These are phyloP conservation scores for Spencermartinsiella ligniputridi DNA, from an alignment of 1,139 yeast species.

Conservation along the genomic window DNA sequence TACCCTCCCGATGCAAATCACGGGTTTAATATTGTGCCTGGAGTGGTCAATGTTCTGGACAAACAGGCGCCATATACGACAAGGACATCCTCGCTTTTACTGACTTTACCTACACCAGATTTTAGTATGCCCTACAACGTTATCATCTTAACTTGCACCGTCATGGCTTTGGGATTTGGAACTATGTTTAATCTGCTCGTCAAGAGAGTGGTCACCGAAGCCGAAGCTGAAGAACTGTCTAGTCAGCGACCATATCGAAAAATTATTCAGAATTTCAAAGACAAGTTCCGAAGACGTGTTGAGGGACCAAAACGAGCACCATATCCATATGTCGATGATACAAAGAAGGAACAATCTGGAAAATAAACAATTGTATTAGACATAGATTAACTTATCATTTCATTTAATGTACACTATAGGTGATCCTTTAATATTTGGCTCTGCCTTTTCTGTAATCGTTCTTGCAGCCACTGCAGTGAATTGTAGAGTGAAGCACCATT, in stretches of 20 bases:
- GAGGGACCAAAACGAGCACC: slow-evolving; percentile 21
- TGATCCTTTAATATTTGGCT: neutral
- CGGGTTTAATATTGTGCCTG: slow-evolving; percentile 93
- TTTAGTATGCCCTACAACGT: slow-evolving; percentile 99
- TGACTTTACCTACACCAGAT: slow-evolving; percentile 94
- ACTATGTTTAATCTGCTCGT: slow-evolving; percentile 73
- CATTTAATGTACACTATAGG: neutral
- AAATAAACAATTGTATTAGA: neutral
- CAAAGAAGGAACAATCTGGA: slow-evolving; percentile 2
- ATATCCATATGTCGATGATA: slow-evolving; percentile 17
- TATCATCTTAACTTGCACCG: slow-evolving; percentile 87
- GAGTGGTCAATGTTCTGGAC: slow-evolving; percentile 52
- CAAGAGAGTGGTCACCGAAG: slow-evolving; percentile 72
- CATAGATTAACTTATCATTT: neutral
- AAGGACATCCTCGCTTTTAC: slow-evolving; percentile 78
- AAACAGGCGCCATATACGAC: slow-evolving; percentile 35
- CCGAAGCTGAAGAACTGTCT: slow-evolving; percentile 53
- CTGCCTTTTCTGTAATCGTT: slow-evolving; percentile 8
- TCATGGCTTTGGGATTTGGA: slow-evolving; percentile 90
- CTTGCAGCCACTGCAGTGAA: slow-evolving; percentile 21
- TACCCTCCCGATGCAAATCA: slow-evolving; percentile 99
- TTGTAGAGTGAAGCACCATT: slow-evolving; percentile 20
- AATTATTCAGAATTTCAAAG: slow-evolving; percentile 14
- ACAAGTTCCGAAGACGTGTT: slow-evolving; percentile 7
- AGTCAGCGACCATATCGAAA: slow-evolving; percentile 19